A percentile compares a stretch with the other conserved stretches of the same genome.
These are phyloP conservation scores for Mesotaenium endlicherianum DNA, from an alignment of 139 green algal species.

Conservation along the genomic window DNA sequence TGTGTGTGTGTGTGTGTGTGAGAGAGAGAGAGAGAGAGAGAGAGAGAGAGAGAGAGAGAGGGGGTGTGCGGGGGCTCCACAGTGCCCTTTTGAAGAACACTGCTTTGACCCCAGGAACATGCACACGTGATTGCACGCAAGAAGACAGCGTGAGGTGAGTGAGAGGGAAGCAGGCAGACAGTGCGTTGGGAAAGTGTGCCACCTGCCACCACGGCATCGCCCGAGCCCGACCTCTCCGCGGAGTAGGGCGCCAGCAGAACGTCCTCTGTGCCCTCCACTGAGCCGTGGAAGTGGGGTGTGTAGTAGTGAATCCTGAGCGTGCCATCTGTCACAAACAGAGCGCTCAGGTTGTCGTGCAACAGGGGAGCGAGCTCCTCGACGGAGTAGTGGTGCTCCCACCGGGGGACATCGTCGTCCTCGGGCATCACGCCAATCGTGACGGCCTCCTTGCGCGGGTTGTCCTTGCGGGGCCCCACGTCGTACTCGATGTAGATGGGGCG, in stretches of 20 bases:
- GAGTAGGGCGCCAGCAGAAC: slow-evolving; percentile 14
- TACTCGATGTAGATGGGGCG: too few species aligned
- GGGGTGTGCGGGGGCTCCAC: neutral
- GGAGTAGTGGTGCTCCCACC: slow-evolving; percentile 12
- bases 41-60: neutral
- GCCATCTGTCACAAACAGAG: slow-evolving; percentile 22
- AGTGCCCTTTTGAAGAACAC: too few species aligned
- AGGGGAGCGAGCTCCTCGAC: slow-evolving; percentile 16
- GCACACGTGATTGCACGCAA: too few species aligned
- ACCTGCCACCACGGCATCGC: slow-evolving; percentile 29
- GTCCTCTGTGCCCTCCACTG: slow-evolving; percentile 36
- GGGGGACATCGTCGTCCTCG: neutral
- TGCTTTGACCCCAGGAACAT: too few species aligned
- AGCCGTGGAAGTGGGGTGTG: slow-evolving; percentile 2
- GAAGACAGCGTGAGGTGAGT: too few species aligned
- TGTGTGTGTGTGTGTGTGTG: neutral
- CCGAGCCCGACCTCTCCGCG: slow-evolving; percentile 13
- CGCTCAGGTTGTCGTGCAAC: neutral
- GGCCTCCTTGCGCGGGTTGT: neutral
- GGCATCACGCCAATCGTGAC: neutral
- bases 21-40: neutral
- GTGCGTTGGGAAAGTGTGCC: too few species aligned
- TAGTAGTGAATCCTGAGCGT: slow-evolving; percentile 35
- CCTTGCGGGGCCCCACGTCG: too few species aligned
- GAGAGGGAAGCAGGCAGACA: too few species aligned